A percentile compares a stretch with the other conserved stretches of the same genome.
These are phyloP conservation scores for Penicillium pancosmium DNA, from an alignment of 495 filamentous ascomycete genomes.

Conservation along the genomic window DNA sequence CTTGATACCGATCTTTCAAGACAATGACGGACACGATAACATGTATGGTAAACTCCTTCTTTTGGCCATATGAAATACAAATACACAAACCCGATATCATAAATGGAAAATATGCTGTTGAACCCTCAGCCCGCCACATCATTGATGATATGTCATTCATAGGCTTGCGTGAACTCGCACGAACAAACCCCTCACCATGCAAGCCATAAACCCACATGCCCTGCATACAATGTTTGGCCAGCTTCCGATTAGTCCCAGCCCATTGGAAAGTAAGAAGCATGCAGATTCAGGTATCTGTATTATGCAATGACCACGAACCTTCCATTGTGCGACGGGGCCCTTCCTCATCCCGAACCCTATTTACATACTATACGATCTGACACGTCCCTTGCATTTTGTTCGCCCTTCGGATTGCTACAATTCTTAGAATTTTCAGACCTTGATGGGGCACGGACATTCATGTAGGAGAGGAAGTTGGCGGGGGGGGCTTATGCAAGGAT, in stretches of 20 bases:
- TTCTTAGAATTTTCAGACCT: neutral
- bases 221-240: constrained; percentile 4
- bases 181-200: constrained; percentile 4
- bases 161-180: constrained; percentile 14
- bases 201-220: neutral
- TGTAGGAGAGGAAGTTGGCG: neutral
- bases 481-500: constrained; percentile 12
- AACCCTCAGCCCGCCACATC: constrained; percentile 8
- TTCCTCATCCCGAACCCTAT: neutral
- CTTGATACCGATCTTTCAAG: neutral
- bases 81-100: neutral
- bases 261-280: neutral
- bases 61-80: neutral
- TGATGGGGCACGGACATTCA: neutral
- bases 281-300: constrained; percentile 3
- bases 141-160: constrained; percentile 1
- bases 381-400: constrained; percentile 19
- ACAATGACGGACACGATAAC: neutral
- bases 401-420: neutral
- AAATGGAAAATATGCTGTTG: neutral
- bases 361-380: constrained; percentile 5
- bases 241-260: constrained; percentile 6
- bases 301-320: neutral
- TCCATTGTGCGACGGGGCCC: neutral
- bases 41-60: neutral